Evolutionary conservation across 2,329 filamentous ascomycete genomes (phyloP).

Genomic region (Cercospora zeina): DNA sequence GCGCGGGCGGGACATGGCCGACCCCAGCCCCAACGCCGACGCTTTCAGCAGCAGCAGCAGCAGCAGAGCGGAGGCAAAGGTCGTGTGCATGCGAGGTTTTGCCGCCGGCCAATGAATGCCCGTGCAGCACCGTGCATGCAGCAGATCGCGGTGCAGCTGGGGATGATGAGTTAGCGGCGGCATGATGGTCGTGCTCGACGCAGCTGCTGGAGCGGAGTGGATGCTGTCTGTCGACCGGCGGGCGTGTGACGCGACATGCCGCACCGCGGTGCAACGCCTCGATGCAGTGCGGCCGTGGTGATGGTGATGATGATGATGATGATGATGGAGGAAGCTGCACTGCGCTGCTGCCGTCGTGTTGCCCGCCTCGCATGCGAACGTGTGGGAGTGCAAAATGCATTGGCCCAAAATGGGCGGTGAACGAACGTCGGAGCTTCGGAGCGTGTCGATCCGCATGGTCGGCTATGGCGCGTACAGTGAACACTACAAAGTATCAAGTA

Average conservation of each 20-base stretch:
- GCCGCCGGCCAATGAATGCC: slow-evolving; percentile 1
- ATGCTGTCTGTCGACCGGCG: slow-evolving; percentile 1
- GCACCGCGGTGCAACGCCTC: not conserved
- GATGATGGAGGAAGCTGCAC: not conserved
- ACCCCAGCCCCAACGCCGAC: not conserved
- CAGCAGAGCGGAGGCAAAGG: not conserved
- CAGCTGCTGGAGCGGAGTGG: not conserved
- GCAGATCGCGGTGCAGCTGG: slow-evolving; percentile 5
- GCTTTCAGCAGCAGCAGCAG: not conserved
- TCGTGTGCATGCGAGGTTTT: slow-evolving; percentile 1
- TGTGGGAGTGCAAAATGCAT: not conserved
- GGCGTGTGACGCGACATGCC: not conserved
- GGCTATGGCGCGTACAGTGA: not conserved
- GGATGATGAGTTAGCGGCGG: no score
- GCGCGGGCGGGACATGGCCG: not conserved
- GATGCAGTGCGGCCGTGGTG: no score
- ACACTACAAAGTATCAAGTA: no score
- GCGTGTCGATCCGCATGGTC: not conserved
- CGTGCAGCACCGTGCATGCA: not conserved
- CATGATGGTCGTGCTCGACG: not conserved
- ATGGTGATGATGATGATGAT: not conserved
- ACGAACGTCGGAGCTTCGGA: not conserved
- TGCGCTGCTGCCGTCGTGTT: slow-evolving; percentile 3
- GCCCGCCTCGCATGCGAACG: not conserved
- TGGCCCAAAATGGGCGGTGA: not conserved